Evolutionary conservation across 208 protist species (phyloP), one percentile per base, ranked within the genome.

Genomic region (Trypanosoma rangeli): DNA sequence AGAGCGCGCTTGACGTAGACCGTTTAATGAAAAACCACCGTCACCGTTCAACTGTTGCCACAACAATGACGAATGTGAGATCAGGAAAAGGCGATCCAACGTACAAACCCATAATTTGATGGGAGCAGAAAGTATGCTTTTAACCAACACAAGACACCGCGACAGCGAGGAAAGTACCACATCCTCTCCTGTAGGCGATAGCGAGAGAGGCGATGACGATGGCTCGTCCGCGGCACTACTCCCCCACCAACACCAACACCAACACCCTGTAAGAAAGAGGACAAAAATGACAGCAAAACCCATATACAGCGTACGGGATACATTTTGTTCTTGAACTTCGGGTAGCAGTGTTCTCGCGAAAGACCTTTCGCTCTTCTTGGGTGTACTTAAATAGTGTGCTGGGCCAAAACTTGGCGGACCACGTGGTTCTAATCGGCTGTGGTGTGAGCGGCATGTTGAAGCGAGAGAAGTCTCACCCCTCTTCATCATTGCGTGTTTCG

Each of bases 371-470:
- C n/a, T 55, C 12, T 55, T 65, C 42, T 20, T 18, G 5, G 7
- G 24, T 33, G 24, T 29, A 3, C 26, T 12, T 33, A 13, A 44
- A n/a, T 59, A 49, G 39, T 59, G 50, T 4, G 50, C 33, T 3
- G 76, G 72, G 52, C 83, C 78, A 64, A 92, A 92, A 64, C 83
- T 73, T 7, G 84, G 84, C 16, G 74, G 57, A 16, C 82, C 86
- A 22, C 81, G 80, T 15, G 81, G 77, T 56, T 92, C 86, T 31
- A 89, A 70, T 26, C 74, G 78, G 74, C 86, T 92, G 71, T 65
- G 78, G 46, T 88, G 86, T 28, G 86, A 88, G 10, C 79, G 82
- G 53, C 50, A 74, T n/a, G 80, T 71, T 29, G 53, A 70, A n/a
- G 39, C 64, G 37, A 54, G 64, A 39, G 54, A 54, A 24, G 7